Evolutionary conservation across 129 eudicot genomes (phyloP), one percentile per base, ranked within the genome.

Genomic region (Sambucus nigra): DNA sequence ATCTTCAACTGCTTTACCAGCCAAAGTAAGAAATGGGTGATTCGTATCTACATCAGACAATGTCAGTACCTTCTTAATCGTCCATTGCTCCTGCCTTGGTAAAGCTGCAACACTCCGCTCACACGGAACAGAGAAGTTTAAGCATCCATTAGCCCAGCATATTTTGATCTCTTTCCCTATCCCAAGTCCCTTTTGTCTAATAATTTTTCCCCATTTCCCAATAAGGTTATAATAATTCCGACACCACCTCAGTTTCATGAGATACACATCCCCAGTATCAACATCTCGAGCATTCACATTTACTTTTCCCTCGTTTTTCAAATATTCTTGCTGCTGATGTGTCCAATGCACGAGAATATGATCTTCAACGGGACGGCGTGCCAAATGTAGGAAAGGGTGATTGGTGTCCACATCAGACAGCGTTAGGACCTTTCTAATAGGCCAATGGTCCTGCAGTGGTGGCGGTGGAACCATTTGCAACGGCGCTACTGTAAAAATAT

Each of bases 11-110:
- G 83, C 80, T 64, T 85, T 85, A 18, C 95, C 88, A 35, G 95
- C 83, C 57, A 85, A 77, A 3, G 95, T 85, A n/a, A 85, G 81
- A 28, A 85, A 85, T 7, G 95, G 95, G 53, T 85, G 95, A 63
- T 85, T 85, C 0, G 80, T 85, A 55, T 85, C 95, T 72, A 85
- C 95, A 60, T 85, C 95, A 14, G 95, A 85, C 47, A 75, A 66
- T 9, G 95, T 85, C 15, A 85, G 67, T 2, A 78, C 77, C 65
- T 85, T 85, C 69, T 77, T 85, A 52, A 85, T 85, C 19, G 95
- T 89, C 95, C 95, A 85, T 50, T 69, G 63, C n/a, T 85, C 86
- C 20, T 66, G 74, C 32, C 68, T 70, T 2, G 82, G 73, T 63
- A 72, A 50, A 25, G 72, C 60, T 35, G 42, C 42, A 47, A 52